Conservation (phyloP, 1,139 yeast species). For the Blastobotrys niveus region DNA sequence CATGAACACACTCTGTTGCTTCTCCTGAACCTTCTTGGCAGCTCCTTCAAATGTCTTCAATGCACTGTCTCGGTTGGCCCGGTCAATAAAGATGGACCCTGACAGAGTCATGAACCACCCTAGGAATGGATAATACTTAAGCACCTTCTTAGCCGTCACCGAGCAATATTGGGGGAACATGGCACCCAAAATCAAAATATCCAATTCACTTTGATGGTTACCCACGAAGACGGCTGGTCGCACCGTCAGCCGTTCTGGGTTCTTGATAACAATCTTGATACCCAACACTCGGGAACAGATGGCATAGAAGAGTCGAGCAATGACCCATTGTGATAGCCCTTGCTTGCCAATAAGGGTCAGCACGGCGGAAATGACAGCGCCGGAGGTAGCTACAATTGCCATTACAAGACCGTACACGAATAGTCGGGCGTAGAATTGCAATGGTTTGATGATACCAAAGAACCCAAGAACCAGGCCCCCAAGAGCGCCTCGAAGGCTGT, state of each 20-base stretch:
- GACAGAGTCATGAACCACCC: slow-evolving; percentile 96
- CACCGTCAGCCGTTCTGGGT: slow-evolving; percentile 47
- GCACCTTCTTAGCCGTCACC: slow-evolving; percentile 84
- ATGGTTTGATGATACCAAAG: slow-evolving; percentile 33
- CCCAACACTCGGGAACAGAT: slow-evolving; percentile 59
- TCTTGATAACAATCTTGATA: slow-evolving; percentile 59
- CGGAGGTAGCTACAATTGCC: slow-evolving; percentile 32
- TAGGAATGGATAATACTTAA: slow-evolving; percentile 81
- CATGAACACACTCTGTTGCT: slow-evolving; percentile 68
- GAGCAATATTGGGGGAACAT: slow-evolving; percentile 85
- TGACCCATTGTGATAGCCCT: slow-evolving; percentile 80
- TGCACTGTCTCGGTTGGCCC: slow-evolving; percentile 73
- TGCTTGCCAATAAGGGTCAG: slow-evolving; percentile 67
- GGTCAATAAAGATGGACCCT: slow-evolving; percentile 86
- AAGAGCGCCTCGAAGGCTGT: slow-evolving; percentile 22
- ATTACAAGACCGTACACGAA: slow-evolving; percentile 32
- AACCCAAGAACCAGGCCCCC: slow-evolving; percentile 31
- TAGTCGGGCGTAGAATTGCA: slow-evolving; percentile 36
- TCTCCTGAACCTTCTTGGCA: slow-evolving; percentile 49
- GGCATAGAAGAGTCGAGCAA: slow-evolving; percentile 74
- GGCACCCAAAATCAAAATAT: slow-evolving; percentile 70
- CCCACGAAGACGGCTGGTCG: slow-evolving; percentile 76
- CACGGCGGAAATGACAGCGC: slow-evolving; percentile 62
- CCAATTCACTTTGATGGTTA: slow-evolving; percentile 87
- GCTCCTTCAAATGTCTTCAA: slow-evolving; percentile 68